Evolutionary conservation across 73 alveolate genomes (phyloP), one percentile per base, ranked within the genome.

Genomic region (Tetrahymena elliotti): DNA sequence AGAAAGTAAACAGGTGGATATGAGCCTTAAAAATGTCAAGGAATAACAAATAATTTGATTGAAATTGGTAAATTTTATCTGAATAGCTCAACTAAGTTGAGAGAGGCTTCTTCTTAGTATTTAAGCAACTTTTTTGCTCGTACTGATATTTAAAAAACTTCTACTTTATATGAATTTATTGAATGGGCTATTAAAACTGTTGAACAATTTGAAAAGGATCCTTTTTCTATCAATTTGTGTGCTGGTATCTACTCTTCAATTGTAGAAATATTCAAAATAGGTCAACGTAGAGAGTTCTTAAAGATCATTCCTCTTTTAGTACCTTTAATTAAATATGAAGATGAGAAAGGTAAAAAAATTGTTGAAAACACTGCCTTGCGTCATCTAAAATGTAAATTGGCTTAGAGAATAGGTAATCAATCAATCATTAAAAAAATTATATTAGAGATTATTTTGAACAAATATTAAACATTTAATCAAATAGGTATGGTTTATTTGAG

Each of bases 401-500:
- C 88, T 10, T 68, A 68, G 20, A 68, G 88, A 68, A 68, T 68
- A 68, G 88, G 88, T 68, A 68, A 68, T 68, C 16, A 68, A 22
- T 41, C 1, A 41, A 41, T n/a, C n/a, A n/a, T n/a, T n/a, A n/a
- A n/a, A 40, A 40, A 10, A 40, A 40, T 40, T 40, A 40, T 40
- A 40, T 40, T 40, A 10, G 15, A 15, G 15, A 10, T 40, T 40
- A 40, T 40, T 40, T 40, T n/a, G n/a, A 40, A 40, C 15, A 40
- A 40, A 40, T 40, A 8, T 10, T 40, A 10, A 10, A 40, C 15
- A 10, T 40, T 40, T 10, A 40, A 8, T 40, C 15, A 10, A 96
- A 96, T 98, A 36, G 99, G 98, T 22, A 95, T 97, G 92, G 98
- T 98, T 15, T 97, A 97, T 95, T 96, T 98, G 84, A 98, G 98